A percentile compares a stretch with the other conserved stretches of the same genome.
Evolutionary conservation across 192 early-diverging fungal species (phyloP).

Genomic region (Pilaira anomala): DNA sequence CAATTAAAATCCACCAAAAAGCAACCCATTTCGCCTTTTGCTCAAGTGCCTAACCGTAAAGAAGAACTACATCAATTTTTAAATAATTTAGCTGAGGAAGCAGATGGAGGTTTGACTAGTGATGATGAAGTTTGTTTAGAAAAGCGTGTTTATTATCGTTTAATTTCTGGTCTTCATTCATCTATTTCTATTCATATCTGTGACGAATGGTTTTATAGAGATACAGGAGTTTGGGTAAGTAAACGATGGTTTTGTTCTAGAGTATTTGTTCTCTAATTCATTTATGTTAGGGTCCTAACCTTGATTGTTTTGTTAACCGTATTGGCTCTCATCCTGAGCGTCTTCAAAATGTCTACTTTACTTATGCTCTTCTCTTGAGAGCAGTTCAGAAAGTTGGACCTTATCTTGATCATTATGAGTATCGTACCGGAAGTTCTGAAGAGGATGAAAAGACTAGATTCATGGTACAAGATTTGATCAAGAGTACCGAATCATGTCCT

Average conservation of each 20-base stretch:
- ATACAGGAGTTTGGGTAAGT: conserved; percentile 83
- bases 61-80: conserved; percentile 49
- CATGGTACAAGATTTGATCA: conserved; percentile 58
- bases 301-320: conserved; percentile 88
- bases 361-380: conserved; percentile 81
- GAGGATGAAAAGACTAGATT: conserved; percentile 56
- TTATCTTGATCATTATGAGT: conserved; percentile 73
- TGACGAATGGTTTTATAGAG: conserved; percentile 85
- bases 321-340: conserved; percentile 88
- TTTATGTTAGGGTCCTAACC: conserved; percentile 76
- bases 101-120: conserved; percentile 15
- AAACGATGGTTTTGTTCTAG: too few species aligned
- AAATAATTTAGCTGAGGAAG: conserved; percentile 49
- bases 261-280: too few species aligned
- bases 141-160: conserved; percentile 76
- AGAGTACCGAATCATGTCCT: conserved; percentile 60
- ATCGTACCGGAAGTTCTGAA: conserved; percentile 61
- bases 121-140: conserved; percentile 70
- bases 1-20: conserved; percentile 34
- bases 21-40: conserved; percentile 46
- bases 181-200: conserved; percentile 99
- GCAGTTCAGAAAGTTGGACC: conserved; percentile 80
- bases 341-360: conserved; percentile 94
- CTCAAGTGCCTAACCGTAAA: conserved; percentile 44
- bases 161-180: conserved; percentile 86